Evolutionary conservation across 805 yeast genomes (phyloP).

Genomic region (Kuraishia molischiana): DNA sequence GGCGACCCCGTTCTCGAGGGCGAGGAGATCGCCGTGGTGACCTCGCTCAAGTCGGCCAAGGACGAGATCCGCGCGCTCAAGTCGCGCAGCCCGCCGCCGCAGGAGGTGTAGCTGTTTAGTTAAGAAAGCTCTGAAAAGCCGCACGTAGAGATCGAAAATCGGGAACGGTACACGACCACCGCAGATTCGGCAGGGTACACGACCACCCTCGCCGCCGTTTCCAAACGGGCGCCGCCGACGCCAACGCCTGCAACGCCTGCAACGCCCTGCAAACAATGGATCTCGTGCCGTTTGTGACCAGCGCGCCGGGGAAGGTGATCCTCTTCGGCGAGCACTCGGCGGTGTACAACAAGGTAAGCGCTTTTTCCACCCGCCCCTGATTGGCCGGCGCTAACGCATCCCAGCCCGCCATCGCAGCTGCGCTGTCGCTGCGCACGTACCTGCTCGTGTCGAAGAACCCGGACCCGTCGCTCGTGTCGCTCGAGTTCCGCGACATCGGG

Average conservation of each 20-base stretch:
- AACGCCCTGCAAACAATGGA: background rate
- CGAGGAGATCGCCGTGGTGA: conserved; percentile 11
- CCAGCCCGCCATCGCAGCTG: conserved; percentile 92
- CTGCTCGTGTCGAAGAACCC: conserved; percentile 46
- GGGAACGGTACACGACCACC: too few relatives aligned
- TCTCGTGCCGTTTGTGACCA: conserved; percentile 62
- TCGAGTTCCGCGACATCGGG: conserved; percentile 80
- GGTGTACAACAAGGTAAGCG: conserved; percentile 61
- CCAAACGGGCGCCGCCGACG: background rate
- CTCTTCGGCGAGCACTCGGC: conserved; percentile 97
- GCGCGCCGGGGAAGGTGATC: conserved; percentile 96
- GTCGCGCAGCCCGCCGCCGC: too few relatives aligned
- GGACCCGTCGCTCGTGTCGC: conserved; percentile 32
- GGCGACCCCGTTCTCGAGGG: conserved; percentile 12
- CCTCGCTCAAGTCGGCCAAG: conserved; percentile 9
- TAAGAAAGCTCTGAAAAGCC: too few relatives aligned
- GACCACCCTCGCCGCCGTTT: too few relatives aligned
- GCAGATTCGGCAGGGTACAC: too few relatives aligned
- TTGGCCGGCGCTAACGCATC: too few relatives aligned
- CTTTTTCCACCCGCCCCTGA: too few relatives aligned
- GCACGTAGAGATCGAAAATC: too few relatives aligned
- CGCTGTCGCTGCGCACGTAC: conserved; percentile 79
- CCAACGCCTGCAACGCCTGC: background rate
- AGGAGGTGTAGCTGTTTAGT: too few relatives aligned
- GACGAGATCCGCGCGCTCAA: conserved; percentile 11